These are phyloP conservation scores for Trametes maxima DNA, from an alignment of 768 basidiomycete genomes.

Conservation along the genomic window DNA sequence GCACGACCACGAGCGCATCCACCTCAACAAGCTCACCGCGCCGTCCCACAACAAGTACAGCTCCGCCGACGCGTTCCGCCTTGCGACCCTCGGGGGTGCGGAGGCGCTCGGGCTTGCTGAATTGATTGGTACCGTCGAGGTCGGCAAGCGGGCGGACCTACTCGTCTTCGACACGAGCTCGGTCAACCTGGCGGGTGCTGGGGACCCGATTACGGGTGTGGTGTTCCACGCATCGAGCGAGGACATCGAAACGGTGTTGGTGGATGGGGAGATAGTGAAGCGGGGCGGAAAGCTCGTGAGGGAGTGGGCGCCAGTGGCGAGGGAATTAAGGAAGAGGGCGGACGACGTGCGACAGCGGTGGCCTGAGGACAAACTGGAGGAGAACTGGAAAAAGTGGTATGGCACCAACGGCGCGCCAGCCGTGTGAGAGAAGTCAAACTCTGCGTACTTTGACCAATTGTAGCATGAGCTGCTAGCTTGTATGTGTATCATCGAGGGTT, in stretches of 20 bases:
- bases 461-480: neutral
- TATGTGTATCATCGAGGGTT: neutral
- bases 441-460: neutral
- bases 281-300: constrained; percentile 29
- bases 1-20: constrained; percentile 26
- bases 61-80: constrained; percentile 31
- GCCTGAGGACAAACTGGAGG: constrained; percentile 28
- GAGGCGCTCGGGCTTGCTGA: constrained; percentile 31
- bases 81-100: constrained; percentile 36
- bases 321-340: constrained; percentile 27
- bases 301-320: constrained; percentile 31
- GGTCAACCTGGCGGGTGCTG: constrained; percentile 31
- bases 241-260: constrained; percentile 35
- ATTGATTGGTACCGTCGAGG: constrained; percentile 34
- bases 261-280: constrained; percentile 36
- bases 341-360: constrained; percentile 25
- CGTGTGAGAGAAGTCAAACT: constrained; percentile 1
- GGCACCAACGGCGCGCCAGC: constrained; percentile 17
- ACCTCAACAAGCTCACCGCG: constrained; percentile 10
- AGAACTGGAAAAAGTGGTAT: constrained; percentile 28
- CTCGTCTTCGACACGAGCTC: constrained; percentile 33
- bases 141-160: constrained; percentile 36
- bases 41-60: constrained; percentile 28
- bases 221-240: constrained; percentile 34
- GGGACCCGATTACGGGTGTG: constrained; percentile 32